A percentile compares a stretch with the other conserved stretches of the same genome.
phyloP scores from a whole-genome alignment of 768 basidiomycete genomes.

The Ephemerocybe angulata region DNA sequence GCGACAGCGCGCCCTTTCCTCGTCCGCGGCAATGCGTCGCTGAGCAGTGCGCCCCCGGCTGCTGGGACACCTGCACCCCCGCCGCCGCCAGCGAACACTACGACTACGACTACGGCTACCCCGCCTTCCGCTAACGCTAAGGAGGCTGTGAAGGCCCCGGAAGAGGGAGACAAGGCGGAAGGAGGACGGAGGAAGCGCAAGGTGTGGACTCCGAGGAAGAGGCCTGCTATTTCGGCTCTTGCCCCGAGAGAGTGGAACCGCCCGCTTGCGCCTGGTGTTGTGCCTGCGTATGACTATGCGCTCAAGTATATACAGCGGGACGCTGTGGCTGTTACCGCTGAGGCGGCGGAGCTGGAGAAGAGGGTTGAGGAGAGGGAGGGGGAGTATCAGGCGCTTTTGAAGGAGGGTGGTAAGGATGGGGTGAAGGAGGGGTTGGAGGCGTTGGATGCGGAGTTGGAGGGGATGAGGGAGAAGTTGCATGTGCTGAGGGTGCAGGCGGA shows the following conservation, averaged over 20 bases:
- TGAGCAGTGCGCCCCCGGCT: not conserved
- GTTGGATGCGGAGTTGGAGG: slow-evolving; percentile 37
- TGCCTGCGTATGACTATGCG: slow-evolving; percentile 85
- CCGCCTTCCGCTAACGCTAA: not conserved
- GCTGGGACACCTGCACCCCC: not conserved
- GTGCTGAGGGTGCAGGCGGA: slow-evolving; percentile 77
- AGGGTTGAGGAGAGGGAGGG: slow-evolving; percentile 24
- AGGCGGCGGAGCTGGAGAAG: slow-evolving; percentile 38
- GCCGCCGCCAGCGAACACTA: not conserved
- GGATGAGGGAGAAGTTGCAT: slow-evolving; percentile 44
- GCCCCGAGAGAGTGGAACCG: slow-evolving; percentile 61
- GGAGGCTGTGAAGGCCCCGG: not conserved
- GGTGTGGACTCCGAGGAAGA: slow-evolving; percentile 28
- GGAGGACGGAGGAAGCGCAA: slow-evolving; percentile 23
- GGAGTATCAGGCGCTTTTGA: slow-evolving; percentile 18
- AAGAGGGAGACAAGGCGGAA: slow-evolving; percentile 17
- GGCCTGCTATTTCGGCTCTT: slow-evolving; percentile 50
- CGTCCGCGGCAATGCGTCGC: not conserved
- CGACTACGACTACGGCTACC: not conserved
- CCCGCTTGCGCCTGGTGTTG: slow-evolving; percentile 55
- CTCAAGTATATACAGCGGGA: slow-evolving; percentile 66
- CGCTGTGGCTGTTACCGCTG: slow-evolving; percentile 43
- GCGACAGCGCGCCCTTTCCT: not conserved
- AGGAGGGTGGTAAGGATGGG: slow-evolving; percentile 25
- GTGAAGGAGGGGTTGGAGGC: no score